Conservation (phyloP, 192 early-diverging fungal species). For the Linnemannia hyalina region DNA sequence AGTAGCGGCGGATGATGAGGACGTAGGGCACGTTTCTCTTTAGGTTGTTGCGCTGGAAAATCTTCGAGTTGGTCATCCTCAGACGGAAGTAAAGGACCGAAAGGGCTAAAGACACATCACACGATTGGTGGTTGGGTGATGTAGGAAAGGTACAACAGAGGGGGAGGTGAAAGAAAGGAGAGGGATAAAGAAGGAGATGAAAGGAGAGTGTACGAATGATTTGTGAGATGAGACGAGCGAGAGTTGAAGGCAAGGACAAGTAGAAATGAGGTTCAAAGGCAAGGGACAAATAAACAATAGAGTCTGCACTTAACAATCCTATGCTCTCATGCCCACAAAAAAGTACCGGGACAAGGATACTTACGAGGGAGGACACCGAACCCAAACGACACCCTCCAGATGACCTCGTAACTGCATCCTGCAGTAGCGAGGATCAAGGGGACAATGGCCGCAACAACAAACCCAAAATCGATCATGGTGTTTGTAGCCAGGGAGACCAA, state of each 20-base stretch:
- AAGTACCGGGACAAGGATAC: not conserved
- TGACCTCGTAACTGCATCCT: conserved; percentile 45
- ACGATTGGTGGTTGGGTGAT: not conserved
- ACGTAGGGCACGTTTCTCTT: conserved; percentile 62
- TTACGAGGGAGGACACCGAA: conserved; percentile 54
- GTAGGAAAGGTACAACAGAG: not conserved
- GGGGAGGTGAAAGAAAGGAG: not conserved
- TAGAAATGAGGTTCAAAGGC: too few relatives aligned
- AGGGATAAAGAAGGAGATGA: not conserved
- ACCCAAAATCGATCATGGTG: conserved; percentile 54
- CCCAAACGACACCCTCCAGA: conserved; percentile 65
- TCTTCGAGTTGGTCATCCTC: conserved; percentile 61
- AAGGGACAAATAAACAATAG: too few relatives aligned
- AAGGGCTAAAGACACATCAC: conserved; percentile 17
- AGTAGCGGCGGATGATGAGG: conserved; percentile 59
- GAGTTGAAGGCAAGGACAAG: too few relatives aligned
- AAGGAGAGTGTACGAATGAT: not conserved
- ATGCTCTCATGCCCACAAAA: not conserved
- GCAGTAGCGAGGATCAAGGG: conserved; percentile 61
- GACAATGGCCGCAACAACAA: conserved; percentile 52
- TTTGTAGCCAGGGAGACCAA: conserved; percentile 51
- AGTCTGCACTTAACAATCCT: too few relatives aligned
- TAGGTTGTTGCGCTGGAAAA: conserved; percentile 53
- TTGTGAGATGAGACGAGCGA: too few relatives aligned
- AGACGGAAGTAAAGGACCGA: conserved; percentile 61